phyloP scores from a whole-genome alignment of 2,329 filamentous ascomycete genomes.

The Exophiala calicioides region DNA sequence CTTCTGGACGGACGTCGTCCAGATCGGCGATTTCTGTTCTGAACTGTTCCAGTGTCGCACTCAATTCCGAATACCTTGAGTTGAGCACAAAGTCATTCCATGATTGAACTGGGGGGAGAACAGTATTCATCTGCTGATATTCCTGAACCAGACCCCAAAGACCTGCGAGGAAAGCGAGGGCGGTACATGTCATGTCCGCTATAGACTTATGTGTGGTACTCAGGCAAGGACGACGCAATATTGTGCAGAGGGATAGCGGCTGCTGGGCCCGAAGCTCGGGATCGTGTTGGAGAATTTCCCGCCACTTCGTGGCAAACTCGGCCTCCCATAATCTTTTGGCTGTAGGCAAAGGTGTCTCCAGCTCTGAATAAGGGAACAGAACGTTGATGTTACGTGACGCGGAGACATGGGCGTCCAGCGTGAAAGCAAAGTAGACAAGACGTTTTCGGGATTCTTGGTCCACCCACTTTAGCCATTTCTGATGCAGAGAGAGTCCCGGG shows the following conservation, averaged over 20 bases:
- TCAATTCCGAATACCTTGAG: conserved; percentile 8
- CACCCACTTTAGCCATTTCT: conserved; percentile 36
- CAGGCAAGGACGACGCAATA: conserved; percentile 6
- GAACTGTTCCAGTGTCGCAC: conserved; percentile 7
- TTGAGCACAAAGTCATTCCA: conserved; percentile 13
- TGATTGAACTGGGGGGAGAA: not conserved
- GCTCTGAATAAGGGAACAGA: conserved; percentile 26
- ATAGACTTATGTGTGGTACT: not conserved
- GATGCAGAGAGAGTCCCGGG: conserved; percentile 16
- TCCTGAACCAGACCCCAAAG: conserved; percentile 7
- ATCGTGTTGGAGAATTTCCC: conserved; percentile 38
- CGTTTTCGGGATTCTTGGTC: conserved; percentile 39
- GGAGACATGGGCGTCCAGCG: conserved; percentile 64
- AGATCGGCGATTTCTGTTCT: conserved; percentile 37
- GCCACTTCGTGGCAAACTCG: conserved; percentile 65
- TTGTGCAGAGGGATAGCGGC: not conserved
- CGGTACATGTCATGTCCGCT: not conserved
- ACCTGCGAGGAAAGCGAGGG: conserved; percentile 1
- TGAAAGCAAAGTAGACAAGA: conserved; percentile 65
- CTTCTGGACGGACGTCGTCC: conserved; percentile 31
- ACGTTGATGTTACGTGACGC: conserved; percentile 67
- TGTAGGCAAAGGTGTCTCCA: conserved; percentile 52
- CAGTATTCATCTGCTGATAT: conserved; percentile 9
- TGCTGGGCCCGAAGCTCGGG: not conserved
- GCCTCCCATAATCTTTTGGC: conserved; percentile 66